phyloP scores from a whole-genome alignment of 768 basidiomycete genomes.

The Flagelloscypha sp. region DNA sequence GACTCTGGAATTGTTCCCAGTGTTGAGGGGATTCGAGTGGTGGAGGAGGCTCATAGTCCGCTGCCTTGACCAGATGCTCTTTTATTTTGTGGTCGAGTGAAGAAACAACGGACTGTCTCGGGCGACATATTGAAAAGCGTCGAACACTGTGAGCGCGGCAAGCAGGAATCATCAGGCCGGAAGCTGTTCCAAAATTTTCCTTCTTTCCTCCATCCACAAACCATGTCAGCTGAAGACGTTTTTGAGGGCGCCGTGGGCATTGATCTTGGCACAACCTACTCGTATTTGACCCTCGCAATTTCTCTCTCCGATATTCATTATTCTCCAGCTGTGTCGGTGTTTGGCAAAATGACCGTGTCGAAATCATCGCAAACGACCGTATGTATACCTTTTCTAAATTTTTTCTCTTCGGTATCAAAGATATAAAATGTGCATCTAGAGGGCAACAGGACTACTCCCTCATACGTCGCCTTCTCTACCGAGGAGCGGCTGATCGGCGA shows the following conservation, averaged over 20 bases:
- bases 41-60: constrained; percentile 23
- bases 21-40: constrained; percentile 44
- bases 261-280: constrained; percentile 96
- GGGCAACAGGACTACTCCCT: constrained; percentile 98
- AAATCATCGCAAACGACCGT: constrained; percentile 98
- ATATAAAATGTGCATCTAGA: constrained; percentile 41
- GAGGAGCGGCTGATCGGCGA: constrained; percentile 98
- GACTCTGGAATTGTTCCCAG: constrained; percentile 56
- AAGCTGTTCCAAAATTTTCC: constrained; percentile 27
- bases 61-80: too few species aligned
- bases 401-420: not conserved
- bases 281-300: constrained; percentile 40
- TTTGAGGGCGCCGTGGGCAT: constrained; percentile 97
- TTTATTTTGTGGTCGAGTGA: too few species aligned
- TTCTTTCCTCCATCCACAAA: constrained; percentile 21
- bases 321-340: constrained; percentile 86
- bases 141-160: constrained; percentile 14
- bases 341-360: constrained; percentile 99
- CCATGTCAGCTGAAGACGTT: constrained; percentile 60
- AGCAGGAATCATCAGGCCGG: constrained; percentile 12
- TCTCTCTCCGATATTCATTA: constrained; percentile 13
- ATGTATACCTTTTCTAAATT: constrained; percentile 24
- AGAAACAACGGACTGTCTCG: constrained; percentile 22
- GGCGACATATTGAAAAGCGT: constrained; percentile 25
- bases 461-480: constrained; percentile 96